Evolutionary conservation across 768 basidiomycete species (phyloP).

Genomic region (Tylopilus sp.): DNA sequence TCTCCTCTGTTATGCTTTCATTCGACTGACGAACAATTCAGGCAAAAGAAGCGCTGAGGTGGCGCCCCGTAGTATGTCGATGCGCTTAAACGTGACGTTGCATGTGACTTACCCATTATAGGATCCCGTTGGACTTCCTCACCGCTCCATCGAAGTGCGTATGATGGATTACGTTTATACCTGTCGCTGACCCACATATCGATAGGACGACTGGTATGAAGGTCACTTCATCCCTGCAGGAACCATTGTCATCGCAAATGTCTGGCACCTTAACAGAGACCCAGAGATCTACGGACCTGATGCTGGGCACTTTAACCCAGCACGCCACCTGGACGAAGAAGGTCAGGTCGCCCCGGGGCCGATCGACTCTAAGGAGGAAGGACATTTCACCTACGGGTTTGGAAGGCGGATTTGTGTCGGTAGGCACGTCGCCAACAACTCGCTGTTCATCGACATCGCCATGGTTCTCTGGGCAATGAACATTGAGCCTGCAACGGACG

Average conservation of each 20-base stretch:
- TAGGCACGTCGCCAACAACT: slow-evolving; percentile 31
- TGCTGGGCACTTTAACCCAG: slow-evolving; percentile 42
- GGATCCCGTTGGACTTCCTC: slow-evolving; percentile 5
- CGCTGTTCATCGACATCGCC: slow-evolving; percentile 34
- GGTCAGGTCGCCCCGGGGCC: background rate
- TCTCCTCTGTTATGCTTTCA: background rate
- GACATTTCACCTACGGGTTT: slow-evolving; percentile 2
- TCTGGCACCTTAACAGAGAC: slow-evolving; percentile 37
- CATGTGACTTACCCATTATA: background rate
- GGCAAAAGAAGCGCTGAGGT: slow-evolving; percentile 8
- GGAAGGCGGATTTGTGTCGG: slow-evolving; percentile 31
- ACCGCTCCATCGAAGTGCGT: slow-evolving; percentile 1
- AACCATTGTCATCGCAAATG: slow-evolving; percentile 10
- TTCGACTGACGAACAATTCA: background rate
- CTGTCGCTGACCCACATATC: background rate
- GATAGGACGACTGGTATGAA: slow-evolving; percentile 20
- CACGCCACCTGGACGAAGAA: slow-evolving; percentile 14
- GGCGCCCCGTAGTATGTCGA: slow-evolving; percentile 3
- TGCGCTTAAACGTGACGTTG: background rate
- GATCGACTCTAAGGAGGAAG: slow-evolving; percentile 17
- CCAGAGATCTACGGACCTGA: slow-evolving; percentile 42
- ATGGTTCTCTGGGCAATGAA: slow-evolving; percentile 26
- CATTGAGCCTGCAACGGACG: slow-evolving; percentile 10
- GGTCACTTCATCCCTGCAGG: slow-evolving; percentile 24
- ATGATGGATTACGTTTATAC: background rate